These are phyloP conservation scores for Besnoitia besnoiti DNA, from an alignment of 169 alveolate species.

Conservation along the genomic window DNA sequence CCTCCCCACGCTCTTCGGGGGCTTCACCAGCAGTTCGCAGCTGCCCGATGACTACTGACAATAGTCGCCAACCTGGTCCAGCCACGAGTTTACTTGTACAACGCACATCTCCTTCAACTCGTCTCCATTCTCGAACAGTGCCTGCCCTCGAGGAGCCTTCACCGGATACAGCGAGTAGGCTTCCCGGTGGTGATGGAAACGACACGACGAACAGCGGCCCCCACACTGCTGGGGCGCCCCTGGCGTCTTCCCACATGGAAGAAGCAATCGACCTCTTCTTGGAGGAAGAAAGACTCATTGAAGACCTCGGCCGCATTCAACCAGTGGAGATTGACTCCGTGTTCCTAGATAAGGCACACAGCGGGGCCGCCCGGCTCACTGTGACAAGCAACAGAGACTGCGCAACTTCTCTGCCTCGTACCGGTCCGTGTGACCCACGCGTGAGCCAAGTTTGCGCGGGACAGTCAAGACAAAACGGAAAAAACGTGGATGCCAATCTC, in stretches of 20 bases:
- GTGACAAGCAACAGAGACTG: background rate
- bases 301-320: background rate
- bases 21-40: too few relatives aligned
- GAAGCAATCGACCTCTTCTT: slow-evolving; percentile 1
- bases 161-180: background rate
- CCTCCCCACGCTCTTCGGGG: too few relatives aligned
- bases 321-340: background rate
- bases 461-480: background rate
- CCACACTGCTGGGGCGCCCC: background rate
- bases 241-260: background rate
- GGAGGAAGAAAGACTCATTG: background rate
- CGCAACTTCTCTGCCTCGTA: background rate
- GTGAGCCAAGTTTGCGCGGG: background rate
- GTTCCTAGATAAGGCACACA: background rate
- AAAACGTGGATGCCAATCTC: background rate
- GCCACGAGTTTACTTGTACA: too few relatives aligned
- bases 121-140: too few relatives aligned
- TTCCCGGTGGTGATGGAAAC: background rate
- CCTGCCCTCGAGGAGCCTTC: background rate
- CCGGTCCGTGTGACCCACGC: background rate
- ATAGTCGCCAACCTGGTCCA: too few relatives aligned
- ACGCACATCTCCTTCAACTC: too few relatives aligned
- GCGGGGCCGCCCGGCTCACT: background rate
- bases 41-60: too few relatives aligned
- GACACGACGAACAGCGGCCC: background rate